Base-by-base conservation (phyloP, 257 asterid species). In the Nyctanthes arbortristis region DNA sequence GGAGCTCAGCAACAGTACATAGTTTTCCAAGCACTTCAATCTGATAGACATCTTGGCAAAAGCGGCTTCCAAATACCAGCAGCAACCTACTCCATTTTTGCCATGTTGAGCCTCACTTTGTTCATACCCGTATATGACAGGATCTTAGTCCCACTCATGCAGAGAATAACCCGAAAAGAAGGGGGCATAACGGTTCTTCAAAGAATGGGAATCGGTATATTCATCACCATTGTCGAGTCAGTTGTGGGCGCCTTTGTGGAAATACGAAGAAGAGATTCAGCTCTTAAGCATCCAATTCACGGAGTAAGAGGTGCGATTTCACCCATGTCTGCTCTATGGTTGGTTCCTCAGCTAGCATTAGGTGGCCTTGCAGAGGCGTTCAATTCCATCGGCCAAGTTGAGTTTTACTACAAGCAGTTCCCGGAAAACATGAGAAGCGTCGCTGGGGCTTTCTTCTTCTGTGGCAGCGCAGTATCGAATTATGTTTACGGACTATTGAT, bases 21-120 rank as follows among this genome's bases (percentile, higher is more conserved):
- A 22, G 65, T 59, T 13, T 30, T 59, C 9, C 65, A 59, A 59
- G 65, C 65, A n/a, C 28, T 59, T 7, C 65, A 59, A 28, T 27
- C 16, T 18, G 33, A 59, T 20, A 59, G 65, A 29, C 36, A 7
- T 2, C 14, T 28, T 9, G 31, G 31, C n/a, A 30, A 20, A 7
- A 28, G 22, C 65, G 11, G 28, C 0, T 59, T 59, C 65, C 14
- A 16, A 27, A 28, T 59, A 35, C 65, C 35, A 14, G 35, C 65
- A 14, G 65, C 35, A 59, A 2, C 35, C 11, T 25, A 25, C 35
- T 2, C 11, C 13, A 36, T 59, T 31, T 27, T 59, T 20, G 1
- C 25, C 5, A 59, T 59, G 65, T 10, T 59, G 35, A 30, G 35
- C 35, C 65, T 59, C 33, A 25, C 65, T 27, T 11, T 59, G 7